phyloP scores from a whole-genome alignment of 2,329 filamentous ascomycete genomes.

The Fusarium avenaceum region DNA sequence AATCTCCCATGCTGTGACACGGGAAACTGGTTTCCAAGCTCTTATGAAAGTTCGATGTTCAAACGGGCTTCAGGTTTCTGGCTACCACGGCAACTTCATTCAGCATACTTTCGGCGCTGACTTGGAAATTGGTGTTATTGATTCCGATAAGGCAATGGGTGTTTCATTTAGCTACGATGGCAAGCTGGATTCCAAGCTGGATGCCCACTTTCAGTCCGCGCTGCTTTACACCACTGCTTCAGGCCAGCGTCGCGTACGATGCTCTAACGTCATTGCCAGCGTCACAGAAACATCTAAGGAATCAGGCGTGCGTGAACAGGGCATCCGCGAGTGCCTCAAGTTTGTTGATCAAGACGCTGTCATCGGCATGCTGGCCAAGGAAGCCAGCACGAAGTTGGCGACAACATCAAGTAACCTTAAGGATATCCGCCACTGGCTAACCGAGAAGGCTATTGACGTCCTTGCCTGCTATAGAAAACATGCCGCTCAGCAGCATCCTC shows the following conservation, averaged over 20 bases:
- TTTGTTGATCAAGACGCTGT: constrained; percentile 97
- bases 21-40: constrained; percentile 95
- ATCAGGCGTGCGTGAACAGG: constrained; percentile 58
- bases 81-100: constrained; percentile 97
- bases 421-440: constrained; percentile 85
- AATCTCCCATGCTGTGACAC: constrained; percentile 85
- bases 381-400: constrained; percentile 87
- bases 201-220: constrained; percentile 97
- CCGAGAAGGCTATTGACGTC: constrained; percentile 93
- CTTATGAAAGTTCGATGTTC: constrained; percentile 99
- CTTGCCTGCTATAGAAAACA: constrained; percentile 93
- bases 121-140: constrained; percentile 91
- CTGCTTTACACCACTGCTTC: constrained; percentile 92
- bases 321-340: constrained; percentile 86
- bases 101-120: constrained; percentile 96
- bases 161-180: constrained; percentile 96
- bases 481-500: constrained; percentile 86
- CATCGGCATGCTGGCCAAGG: constrained; percentile 88
- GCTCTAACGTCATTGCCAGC: constrained; percentile 92
- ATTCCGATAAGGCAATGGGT: constrained; percentile 92
- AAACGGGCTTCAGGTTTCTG: constrained; percentile 91
- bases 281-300: constrained; percentile 77
- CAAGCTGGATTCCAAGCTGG: constrained; percentile 95
- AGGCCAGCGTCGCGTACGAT: constrained; percentile 90
- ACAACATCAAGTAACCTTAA: constrained; percentile 79